phyloP scores from a whole-genome alignment of 768 basidiomycete species.

The Suillus weaverae region DNA sequence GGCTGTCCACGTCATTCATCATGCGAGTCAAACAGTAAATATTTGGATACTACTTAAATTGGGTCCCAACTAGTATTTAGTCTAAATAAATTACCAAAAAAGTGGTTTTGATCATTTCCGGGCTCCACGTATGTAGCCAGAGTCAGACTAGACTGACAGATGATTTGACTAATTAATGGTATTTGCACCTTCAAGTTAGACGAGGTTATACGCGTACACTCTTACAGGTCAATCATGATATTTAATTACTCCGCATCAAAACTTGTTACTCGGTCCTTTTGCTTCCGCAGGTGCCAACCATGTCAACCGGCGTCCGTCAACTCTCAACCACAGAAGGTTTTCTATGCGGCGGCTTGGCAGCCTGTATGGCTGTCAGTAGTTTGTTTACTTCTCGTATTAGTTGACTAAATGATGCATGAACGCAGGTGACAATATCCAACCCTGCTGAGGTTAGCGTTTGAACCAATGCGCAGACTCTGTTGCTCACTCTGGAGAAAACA shows the following conservation, averaged over 20 bases:
- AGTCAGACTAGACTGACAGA: too few relatives aligned
- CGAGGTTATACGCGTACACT: too few relatives aligned
- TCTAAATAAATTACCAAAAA: background rate
- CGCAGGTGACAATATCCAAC: conserved; percentile 60
- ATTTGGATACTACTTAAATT: too few relatives aligned
- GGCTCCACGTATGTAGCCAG: too few relatives aligned
- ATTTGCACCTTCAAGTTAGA: too few relatives aligned
- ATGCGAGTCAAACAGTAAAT: too few relatives aligned
- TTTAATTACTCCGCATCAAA: background rate
- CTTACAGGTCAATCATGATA: background rate
- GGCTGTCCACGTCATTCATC: too few relatives aligned
- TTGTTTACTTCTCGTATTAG: background rate
- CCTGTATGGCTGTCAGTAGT: conserved; percentile 77
- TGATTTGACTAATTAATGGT: background rate
- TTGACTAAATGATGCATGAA: background rate
- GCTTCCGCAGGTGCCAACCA: background rate
- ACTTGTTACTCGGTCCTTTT: background rate
- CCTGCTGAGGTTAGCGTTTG: conserved; percentile 50
- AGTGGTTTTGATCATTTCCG: too few relatives aligned
- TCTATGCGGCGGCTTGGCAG: conserved; percentile 86
- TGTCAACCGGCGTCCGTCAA: conserved; percentile 19
- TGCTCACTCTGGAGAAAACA: conserved; percentile 13
- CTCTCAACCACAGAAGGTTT: conserved; percentile 81
- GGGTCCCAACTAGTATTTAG: too few relatives aligned
- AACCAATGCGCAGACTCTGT: background rate